phyloP scores from a whole-genome alignment of 176 grass and related monocot genomes.

The Oryza punctata region DNA sequence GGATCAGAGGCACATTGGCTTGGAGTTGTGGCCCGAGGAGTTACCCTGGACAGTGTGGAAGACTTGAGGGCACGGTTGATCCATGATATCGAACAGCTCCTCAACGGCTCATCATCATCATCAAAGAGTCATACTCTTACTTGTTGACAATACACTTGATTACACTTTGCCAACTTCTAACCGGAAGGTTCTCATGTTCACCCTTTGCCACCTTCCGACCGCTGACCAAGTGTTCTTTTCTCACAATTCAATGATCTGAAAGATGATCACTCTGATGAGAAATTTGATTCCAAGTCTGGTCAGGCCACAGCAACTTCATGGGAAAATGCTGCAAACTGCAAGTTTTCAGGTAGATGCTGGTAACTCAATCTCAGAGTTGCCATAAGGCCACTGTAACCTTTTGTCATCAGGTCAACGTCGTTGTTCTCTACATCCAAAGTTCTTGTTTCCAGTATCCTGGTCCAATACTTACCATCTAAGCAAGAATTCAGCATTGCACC shows the following conservation, averaged over 20 bases:
- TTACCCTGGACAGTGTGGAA: too few relatives aligned
- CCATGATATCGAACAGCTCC: too few relatives aligned
- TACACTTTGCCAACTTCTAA: too few relatives aligned
- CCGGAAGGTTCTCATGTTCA: slow-evolving; percentile 61
- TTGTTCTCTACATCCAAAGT: background rate
- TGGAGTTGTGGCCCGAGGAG: too few relatives aligned
- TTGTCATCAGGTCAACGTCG: background rate
- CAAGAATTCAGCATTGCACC: slow-evolving; percentile 20
- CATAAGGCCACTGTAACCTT: background rate
- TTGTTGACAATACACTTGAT: too few relatives aligned
- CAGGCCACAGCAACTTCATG: slow-evolving; percentile 12
- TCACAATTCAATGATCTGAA: slow-evolving; percentile 26
- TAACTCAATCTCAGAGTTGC: background rate
- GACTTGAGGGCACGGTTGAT: too few relatives aligned
- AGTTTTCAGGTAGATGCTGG: too few relatives aligned
- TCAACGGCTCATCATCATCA: too few relatives aligned
- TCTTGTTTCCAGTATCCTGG: background rate
- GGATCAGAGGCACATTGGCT: too few relatives aligned
- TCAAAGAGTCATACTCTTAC: too few relatives aligned
- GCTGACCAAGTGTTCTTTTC: slow-evolving; percentile 10
- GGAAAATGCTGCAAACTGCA: slow-evolving; percentile 33
- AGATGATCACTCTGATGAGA: slow-evolving; percentile 34
- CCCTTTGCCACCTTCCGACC: slow-evolving; percentile 48
- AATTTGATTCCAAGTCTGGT: slow-evolving; percentile 27
- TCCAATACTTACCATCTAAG: slow-evolving; percentile 5